These are phyloP conservation scores for Linum trigynum DNA, from an alignment of 345 rosid species.

Conservation along the genomic window DNA sequence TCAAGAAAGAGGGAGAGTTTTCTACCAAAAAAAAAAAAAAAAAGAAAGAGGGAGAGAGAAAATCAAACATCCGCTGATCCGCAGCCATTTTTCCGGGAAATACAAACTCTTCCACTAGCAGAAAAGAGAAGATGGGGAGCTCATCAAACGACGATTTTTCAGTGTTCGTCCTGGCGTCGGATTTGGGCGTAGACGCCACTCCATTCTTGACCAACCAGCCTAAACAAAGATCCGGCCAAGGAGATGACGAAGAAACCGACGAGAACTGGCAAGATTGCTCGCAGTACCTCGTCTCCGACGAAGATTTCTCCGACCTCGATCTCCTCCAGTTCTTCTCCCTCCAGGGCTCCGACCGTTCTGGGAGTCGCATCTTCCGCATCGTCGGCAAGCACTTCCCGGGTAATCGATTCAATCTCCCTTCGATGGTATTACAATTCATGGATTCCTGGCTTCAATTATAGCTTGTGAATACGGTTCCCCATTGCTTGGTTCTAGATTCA, in stretches of 20 bases:
- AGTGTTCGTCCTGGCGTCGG: conserved; percentile 67
- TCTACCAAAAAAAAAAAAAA: no score
- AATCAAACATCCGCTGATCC: no score
- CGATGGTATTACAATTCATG: no score
- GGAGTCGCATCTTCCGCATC: conserved; percentile 61
- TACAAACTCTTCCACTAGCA: no score
- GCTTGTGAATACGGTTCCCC: no score
- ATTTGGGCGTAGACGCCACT: conserved; percentile 73
- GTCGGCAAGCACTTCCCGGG: conserved; percentile 87
- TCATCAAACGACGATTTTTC: conserved; percentile 50
- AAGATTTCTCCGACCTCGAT: conserved; percentile 89
- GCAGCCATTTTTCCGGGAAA: no score
- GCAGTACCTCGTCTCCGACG: conserved; percentile 45
- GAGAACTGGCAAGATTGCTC: conserved; percentile 88
- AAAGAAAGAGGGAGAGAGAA: no score
- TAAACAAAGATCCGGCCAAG: not conserved
- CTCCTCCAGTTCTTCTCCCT: conserved; percentile 58
- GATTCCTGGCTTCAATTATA: no score
- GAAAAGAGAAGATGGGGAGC: conserved; percentile 18
- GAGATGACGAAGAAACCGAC: conserved; percentile 22
- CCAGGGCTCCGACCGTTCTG: conserved; percentile 69
- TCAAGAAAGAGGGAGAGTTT: no score
- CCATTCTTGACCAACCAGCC: conserved; percentile 36
- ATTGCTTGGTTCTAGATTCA: not conserved
- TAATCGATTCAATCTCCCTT: conserved; percentile 15